Evolutionary conservation across 139 green algal genomes (phyloP), one percentile per base, ranked within the genome.

Genomic region (Volvox africanus): DNA sequence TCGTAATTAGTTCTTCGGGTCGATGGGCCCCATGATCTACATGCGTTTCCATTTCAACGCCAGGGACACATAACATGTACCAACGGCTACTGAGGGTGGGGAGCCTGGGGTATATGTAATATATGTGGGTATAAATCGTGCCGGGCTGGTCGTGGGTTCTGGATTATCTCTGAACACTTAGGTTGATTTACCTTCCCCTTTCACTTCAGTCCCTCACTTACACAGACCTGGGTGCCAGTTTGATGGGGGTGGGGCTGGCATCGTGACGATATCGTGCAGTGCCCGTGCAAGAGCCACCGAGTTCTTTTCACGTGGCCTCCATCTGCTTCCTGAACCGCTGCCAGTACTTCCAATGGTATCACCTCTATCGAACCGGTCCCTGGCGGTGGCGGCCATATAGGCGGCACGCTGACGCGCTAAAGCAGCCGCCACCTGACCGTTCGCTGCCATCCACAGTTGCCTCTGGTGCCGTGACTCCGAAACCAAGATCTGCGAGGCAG

Each of bases 381-480:
- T 30, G 16, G 5, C 80, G 20, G 80, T 30, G 44, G 55, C 37
- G 22, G 81, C 81, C 0, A 62, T 21, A 22, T 19, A 19, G 20
- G 69, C n/a, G 9, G 20, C 37, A 12, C n/a, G 20, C 33, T 28
- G 32, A 20, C n/a, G 3, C 33, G 61, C 32, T 30, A 28, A 11
- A 3, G 28, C 68, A 12, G 37, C 37, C n/a, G n/a, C 44, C 0
- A 84, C 12, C 50, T 77, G 86, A 9, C 86, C 73, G 50, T 90
- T 44, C 19, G 86, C 86, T 11, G 55, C 86, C 67, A 62, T 35
- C 86, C 86, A 90, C 2, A 90, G 86, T 69, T 90, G 50, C 50
- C 73, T 24, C 33, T 62, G 80, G 35, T 73, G 32, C 6, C 86
- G 61, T 9, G 73, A 61, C 33, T 81, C 81, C 24, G 71, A 78